These are phyloP conservation scores for Quercus variabilis DNA, from an alignment of 306 rosid genomes.

Conservation along the genomic window DNA sequence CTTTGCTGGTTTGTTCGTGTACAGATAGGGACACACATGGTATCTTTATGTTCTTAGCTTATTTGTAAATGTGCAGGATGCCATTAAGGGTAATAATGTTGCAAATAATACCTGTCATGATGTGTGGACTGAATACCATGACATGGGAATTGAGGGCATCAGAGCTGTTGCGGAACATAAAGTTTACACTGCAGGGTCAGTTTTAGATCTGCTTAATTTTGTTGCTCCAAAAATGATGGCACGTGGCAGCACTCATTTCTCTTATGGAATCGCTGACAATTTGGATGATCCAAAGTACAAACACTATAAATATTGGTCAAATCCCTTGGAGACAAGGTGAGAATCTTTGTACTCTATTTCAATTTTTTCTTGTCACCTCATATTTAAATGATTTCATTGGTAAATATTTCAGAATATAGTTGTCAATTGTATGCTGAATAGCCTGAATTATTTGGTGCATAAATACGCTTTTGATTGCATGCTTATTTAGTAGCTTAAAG, in stretches of 20 bases:
- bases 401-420: slow-evolving; percentile 5
- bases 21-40: not conserved
- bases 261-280: slow-evolving; percentile 75
- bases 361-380: slow-evolving; percentile 12
- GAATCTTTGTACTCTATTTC: slow-evolving; percentile 11
- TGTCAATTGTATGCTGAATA: not conserved
- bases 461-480: too few species aligned
- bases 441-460: not conserved
- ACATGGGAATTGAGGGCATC: slow-evolving; percentile 80
- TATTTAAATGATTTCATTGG: slow-evolving; percentile 4
- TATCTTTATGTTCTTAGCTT: slow-evolving; percentile 2
- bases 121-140: slow-evolving; percentile 83
- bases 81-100: slow-evolving; percentile 58
- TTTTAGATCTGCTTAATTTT: slow-evolving; percentile 58
- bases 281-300: slow-evolving; percentile 67
- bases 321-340: slow-evolving; percentile 86
- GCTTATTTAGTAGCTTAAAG: not conserved
- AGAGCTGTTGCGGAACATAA: slow-evolving; percentile 71
- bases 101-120: slow-evolving; percentile 68
- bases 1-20: not conserved
- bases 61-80: slow-evolving; percentile 40
- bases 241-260: slow-evolving; percentile 75
- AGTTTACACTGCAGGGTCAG: slow-evolving; percentile 57
- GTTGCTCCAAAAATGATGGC: slow-evolving; percentile 90
- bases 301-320: slow-evolving; percentile 84